Base-by-base conservation (phyloP, 202 grass and related monocot genomes). In the Digitaria exilis region DNA sequence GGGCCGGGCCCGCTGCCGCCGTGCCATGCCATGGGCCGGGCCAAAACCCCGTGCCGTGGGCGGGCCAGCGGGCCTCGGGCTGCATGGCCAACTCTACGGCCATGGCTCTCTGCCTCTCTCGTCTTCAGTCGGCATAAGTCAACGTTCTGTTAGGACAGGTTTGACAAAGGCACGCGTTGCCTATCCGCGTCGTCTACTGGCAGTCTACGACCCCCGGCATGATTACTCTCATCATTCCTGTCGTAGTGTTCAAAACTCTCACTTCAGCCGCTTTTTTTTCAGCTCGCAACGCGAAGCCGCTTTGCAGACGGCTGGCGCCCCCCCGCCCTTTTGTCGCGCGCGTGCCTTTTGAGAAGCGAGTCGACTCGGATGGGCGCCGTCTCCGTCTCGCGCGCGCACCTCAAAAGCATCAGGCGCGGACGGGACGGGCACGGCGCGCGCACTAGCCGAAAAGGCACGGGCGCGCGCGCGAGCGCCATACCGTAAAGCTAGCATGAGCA, bases 301-400 rank as follows among this genome's bases (percentile, higher is more conserved):
- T 66, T 57, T 74, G 66, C 35, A 8, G 22, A 24, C 22, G 16
- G 13, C 52, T 17, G 9, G 9, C 34, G 26, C n/a, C 26, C 24
- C 22, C 14, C 43, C 24, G 21, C 24, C n/a, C n/a, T n/a, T 34
- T 18, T 79, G 66, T 54, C 74, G 18, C 34, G 35, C 7, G 56
- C 44, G 75, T n/a, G 75, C 25, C 84, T 86, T 79, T 85, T 34
- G 44, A 64, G 55, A 52, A 57, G n/a, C 67, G 5, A 16, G 41
- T n/a, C n/a, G 16, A 17, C 17, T 17, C 37, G n/a, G 37, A 0
- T 5, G 4, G n/a, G 19, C 60, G 9, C n/a, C 28, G 13, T 4
- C 63, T 39, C 37, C 25, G 5, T 21, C 7, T 16, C 4, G 34
- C 12, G 39, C 34, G 1, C 54, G 55, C 9, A 10, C 24, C 82